phyloP scores from a whole-genome alignment of 2,329 filamentous ascomycete species.

The Neocucurbitaria cava region DNA sequence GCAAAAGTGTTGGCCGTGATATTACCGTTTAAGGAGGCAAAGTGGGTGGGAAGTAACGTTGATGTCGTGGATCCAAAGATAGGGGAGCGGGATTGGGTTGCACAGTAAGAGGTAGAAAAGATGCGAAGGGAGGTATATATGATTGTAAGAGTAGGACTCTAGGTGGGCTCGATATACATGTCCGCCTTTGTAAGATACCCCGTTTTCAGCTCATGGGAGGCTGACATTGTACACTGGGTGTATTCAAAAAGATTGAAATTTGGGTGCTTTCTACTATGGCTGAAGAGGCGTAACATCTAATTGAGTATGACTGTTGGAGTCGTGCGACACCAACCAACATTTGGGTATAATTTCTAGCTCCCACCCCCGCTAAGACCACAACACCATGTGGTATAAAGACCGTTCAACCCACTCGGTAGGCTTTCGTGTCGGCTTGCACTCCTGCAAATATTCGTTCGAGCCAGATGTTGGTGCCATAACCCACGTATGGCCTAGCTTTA shows the following conservation, averaged over 20 bases:
- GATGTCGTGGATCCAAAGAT: constrained; percentile 20
- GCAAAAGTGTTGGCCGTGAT: constrained; percentile 73
- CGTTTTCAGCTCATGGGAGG: not conserved
- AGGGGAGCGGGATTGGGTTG: constrained; percentile 18
- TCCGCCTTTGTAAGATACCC: not conserved
- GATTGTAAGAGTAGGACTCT: not conserved
- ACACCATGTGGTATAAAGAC: not conserved
- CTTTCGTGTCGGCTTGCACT: not conserved
- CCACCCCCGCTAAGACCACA: not conserved
- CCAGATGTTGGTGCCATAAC: no score
- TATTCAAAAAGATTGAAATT: not conserved
- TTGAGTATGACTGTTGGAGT: not conserved
- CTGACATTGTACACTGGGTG: not conserved
- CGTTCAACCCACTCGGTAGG: not conserved
- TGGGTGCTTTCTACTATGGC: not conserved
- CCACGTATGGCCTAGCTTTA: no score
- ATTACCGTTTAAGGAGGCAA: constrained; percentile 29
- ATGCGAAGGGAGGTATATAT: not conserved
- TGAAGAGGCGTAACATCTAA: not conserved
- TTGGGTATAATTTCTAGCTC: not conserved
- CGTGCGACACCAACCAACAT: not conserved
- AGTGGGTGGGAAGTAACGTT: constrained; percentile 29
- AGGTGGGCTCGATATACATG: not conserved
- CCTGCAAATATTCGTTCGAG: not conserved
- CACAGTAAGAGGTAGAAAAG: not conserved